These are phyloP conservation scores for Eutrema salsugineum DNA, from an alignment of 441 rosid species.

Conservation along the genomic window DNA sequence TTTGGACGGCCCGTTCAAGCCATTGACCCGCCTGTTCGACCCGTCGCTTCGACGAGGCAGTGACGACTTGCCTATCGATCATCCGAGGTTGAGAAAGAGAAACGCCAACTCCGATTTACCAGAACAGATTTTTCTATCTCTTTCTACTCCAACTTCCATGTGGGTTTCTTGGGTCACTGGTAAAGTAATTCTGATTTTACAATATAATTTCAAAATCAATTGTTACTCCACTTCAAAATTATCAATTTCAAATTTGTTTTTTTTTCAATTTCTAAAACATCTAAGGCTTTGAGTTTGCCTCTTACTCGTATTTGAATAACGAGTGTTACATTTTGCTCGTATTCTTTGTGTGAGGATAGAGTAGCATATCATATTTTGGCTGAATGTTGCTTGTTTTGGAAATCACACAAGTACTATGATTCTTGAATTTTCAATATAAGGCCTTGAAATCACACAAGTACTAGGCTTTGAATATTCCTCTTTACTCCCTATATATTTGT, in stretches of 20 bases:
- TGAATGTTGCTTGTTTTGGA: not conserved
- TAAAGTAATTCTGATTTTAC: conserved; percentile 28
- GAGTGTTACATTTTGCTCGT: not conserved
- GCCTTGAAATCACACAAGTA: too few species aligned
- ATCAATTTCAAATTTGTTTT: too few species aligned
- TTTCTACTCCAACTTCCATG: conserved; percentile 36
- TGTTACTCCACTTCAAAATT: too few species aligned
- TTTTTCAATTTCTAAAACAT: not conserved
- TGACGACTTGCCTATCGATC: conserved; percentile 51
- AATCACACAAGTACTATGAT: not conserved
- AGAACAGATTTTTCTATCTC: conserved; percentile 55
- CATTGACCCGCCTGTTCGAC: conserved; percentile 47
- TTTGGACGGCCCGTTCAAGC: conserved; percentile 55
- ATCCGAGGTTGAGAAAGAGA: conserved; percentile 53
- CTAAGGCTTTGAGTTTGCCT: too few species aligned
- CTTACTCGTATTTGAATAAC: too few species aligned
- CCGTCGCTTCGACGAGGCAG: conserved; percentile 56
- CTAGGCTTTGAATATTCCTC: not conserved
- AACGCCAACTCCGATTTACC: conserved; percentile 42
- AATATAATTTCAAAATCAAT: too few species aligned
- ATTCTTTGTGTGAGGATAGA: not conserved
- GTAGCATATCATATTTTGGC: not conserved
- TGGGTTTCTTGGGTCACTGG: conserved; percentile 75
- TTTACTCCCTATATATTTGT: not conserved
- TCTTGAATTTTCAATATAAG: too few species aligned